Evolutionary conservation across 2,329 filamentous ascomycete species (phyloP).

Genomic region (Penicillium aurantiogriseum): DNA sequence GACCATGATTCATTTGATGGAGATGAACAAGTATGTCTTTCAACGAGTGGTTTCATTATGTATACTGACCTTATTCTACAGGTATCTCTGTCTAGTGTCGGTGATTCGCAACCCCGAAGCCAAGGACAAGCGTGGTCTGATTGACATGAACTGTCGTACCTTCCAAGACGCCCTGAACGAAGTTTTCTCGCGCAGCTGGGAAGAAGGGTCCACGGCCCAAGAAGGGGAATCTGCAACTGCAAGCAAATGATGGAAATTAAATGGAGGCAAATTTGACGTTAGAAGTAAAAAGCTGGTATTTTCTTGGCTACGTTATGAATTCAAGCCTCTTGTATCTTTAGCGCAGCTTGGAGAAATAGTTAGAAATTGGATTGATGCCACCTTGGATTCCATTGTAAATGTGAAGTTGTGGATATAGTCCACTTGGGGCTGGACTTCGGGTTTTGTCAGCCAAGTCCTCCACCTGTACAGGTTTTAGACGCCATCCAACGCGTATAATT

Average conservation of each 20-base stretch:
- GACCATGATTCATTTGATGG: constrained; percentile 63
- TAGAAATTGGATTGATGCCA: background rate
- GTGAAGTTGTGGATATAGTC: background rate
- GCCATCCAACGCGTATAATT: no score
- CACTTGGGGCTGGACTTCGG: background rate
- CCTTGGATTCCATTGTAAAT: background rate
- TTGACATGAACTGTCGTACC: constrained; percentile 65
- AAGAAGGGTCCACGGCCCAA: constrained; percentile 31
- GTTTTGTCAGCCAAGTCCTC: constrained; percentile 7
- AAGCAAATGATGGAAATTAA: constrained; percentile 14
- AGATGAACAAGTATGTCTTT: constrained; percentile 62
- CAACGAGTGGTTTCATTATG: background rate
- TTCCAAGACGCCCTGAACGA: constrained; percentile 63
- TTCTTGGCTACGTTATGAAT: background rate
- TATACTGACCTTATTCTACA: constrained; percentile 31
- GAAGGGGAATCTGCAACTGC: background rate
- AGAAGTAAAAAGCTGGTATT: background rate
- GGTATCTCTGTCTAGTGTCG: constrained; percentile 63
- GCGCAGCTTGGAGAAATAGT: background rate
- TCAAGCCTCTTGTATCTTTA: constrained; percentile 2
- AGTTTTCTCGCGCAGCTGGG: constrained; percentile 56
- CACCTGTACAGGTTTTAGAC: background rate
- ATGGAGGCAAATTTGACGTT: background rate
- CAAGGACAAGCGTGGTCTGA: constrained; percentile 61
- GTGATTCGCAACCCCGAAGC: constrained; percentile 65